A percentile compares a stretch with the other conserved stretches of the same genome.
Conservation (phyloP, 495 filamentous ascomycete genomes). For the Neurospora terricola region DNA sequence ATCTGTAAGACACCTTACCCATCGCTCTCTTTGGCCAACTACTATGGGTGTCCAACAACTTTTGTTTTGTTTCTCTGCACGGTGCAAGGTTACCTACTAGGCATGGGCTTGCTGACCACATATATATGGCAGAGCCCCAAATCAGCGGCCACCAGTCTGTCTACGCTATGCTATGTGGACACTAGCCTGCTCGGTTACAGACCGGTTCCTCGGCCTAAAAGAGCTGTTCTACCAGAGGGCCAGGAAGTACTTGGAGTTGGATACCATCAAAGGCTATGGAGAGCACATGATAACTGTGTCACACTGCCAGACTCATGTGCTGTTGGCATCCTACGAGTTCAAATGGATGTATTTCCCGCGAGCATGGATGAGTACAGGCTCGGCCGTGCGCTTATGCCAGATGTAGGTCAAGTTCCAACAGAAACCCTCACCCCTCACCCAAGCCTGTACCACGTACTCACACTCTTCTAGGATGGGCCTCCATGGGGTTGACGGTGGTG, state of each 20-base stretch:
- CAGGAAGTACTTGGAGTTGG: conserved; percentile 78
- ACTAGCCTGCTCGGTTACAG: conserved; percentile 68
- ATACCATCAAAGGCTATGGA: conserved; percentile 89
- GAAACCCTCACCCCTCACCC: not conserved
- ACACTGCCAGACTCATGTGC: conserved; percentile 71
- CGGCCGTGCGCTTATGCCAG: conserved; percentile 62
- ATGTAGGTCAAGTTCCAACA: conserved; percentile 43
- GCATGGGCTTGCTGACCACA: conserved; percentile 11
- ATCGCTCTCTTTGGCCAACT: not conserved
- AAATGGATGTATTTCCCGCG: conserved; percentile 97
- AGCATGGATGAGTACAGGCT: conserved; percentile 87
- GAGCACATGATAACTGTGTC: conserved; percentile 75
- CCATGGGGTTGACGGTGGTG: conserved; percentile 77
- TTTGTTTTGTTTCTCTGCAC: not conserved
- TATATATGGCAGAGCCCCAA: conserved; percentile 45
- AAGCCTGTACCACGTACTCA: conserved; percentile 3
- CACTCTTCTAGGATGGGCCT: conserved; percentile 57
- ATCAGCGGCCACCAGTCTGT: conserved; percentile 76
- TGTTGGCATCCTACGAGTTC: conserved; percentile 82
- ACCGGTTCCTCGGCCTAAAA: conserved; percentile 67
- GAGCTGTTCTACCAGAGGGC: conserved; percentile 80
- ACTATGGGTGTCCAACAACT: not conserved
- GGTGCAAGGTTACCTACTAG: not conserved
- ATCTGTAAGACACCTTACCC: conserved; percentile 39
- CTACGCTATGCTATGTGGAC: conserved; percentile 94